Conservation (phyloP, 768 basidiomycete species). For the Pleurotus giganteus region DNA sequence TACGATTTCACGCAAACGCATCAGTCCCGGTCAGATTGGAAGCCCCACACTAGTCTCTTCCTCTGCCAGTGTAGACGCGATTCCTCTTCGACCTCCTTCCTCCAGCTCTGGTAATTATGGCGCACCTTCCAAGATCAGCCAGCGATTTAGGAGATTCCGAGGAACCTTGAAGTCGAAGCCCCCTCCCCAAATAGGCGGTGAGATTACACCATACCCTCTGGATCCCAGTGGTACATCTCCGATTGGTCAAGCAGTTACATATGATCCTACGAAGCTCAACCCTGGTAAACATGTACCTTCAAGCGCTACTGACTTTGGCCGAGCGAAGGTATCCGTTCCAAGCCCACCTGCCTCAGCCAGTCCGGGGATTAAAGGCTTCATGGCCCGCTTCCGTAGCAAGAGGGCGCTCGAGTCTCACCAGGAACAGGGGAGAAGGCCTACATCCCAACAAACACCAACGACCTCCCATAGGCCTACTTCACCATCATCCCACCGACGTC, state of each 20-base stretch:
- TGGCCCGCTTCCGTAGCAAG: slow-evolving; percentile 69
- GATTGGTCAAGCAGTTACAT: slow-evolving; percentile 33
- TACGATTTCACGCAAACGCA: slow-evolving; percentile 53
- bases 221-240: slow-evolving; percentile 38
- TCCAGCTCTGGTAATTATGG: slow-evolving; percentile 41
- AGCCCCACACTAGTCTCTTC: slow-evolving; percentile 65
- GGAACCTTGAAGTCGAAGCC: slow-evolving; percentile 61
- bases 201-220: slow-evolving; percentile 42
- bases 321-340: slow-evolving; percentile 53
- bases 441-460: slow-evolving; percentile 28
- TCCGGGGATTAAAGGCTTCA: slow-evolving; percentile 77
- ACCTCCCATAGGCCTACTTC: slow-evolving; percentile 30
- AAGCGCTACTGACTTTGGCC: slow-evolving; percentile 50
- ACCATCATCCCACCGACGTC: slow-evolving; percentile 28
- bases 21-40: slow-evolving; percentile 64
- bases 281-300: slow-evolving; percentile 31
- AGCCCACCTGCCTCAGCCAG: slow-evolving; percentile 71
- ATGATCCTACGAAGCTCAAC: slow-evolving; percentile 39
- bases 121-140: slow-evolving; percentile 59
- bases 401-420: slow-evolving; percentile 32
- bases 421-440: slow-evolving; percentile 23
- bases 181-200: slow-evolving; percentile 41
- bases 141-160: slow-evolving; percentile 70
- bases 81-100: slow-evolving; percentile 57
- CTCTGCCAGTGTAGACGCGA: slow-evolving; percentile 64